A percentile compares a stretch with the other conserved stretches of the same genome.
These are phyloP conservation scores for Naganishia friedmannii DNA, from an alignment of 768 basidiomycete genomes.

Conservation along the genomic window DNA sequence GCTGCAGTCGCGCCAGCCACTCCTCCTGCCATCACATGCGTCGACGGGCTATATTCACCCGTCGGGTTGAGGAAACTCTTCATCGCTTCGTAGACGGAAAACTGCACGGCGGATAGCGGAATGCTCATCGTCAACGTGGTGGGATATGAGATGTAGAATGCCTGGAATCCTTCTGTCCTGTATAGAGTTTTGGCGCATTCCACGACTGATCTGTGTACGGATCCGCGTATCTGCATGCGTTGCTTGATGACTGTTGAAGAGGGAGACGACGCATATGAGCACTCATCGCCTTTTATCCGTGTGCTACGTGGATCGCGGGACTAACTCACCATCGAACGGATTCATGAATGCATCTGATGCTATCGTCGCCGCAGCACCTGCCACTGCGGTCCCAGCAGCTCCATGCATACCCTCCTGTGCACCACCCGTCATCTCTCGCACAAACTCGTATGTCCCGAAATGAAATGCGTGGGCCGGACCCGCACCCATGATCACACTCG, in stretches of 20 bases:
- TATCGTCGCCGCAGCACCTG: conserved; percentile 90
- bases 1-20: conserved; percentile 90
- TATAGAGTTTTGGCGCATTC: conserved; percentile 84
- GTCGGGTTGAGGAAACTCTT: conserved; percentile 81
- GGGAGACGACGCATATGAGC: not conserved
- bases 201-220: conserved; percentile 79
- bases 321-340: conserved; percentile 86
- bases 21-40: conserved; percentile 88
- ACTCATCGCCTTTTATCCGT: not conserved
- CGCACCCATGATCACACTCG: conserved; percentile 90
- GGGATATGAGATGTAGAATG: conserved; percentile 98
- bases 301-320: not conserved
- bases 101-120: conserved; percentile 97
- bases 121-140: conserved; percentile 95
- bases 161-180: conserved; percentile 74
- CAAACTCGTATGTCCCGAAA: conserved; percentile 90
- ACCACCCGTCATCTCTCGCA: conserved; percentile 85
- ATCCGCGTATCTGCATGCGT: conserved; percentile 96
- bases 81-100: conserved; percentile 89
- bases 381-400: conserved; percentile 83
- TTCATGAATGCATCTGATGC: conserved; percentile 98
- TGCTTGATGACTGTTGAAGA: conserved; percentile 83
- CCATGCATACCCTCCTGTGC: conserved; percentile 67
- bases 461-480: conserved; percentile 98
- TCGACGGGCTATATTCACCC: conserved; percentile 82